phyloP scores from a whole-genome alignment of 1,139 yeast species.

The Blastobotrys elegans region DNA sequence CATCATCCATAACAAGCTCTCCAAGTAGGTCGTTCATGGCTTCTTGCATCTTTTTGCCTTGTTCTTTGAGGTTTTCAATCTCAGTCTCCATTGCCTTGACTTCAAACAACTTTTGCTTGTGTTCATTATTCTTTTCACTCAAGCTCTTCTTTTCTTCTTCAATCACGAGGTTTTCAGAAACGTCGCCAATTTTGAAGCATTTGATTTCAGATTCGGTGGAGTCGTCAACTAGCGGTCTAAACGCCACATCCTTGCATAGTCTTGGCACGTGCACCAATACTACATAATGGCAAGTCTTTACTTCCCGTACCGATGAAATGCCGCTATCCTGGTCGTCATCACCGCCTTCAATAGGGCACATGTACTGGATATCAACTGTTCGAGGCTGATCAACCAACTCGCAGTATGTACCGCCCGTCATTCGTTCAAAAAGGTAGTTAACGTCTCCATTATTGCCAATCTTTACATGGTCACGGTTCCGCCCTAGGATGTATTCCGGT shows the following conservation, averaged over 20 bases:
- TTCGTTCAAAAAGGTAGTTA: slow-evolving; percentile 38
- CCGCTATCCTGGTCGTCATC: slow-evolving; percentile 7
- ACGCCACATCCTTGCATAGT: slow-evolving; percentile 52
- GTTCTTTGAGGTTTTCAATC: background rate
- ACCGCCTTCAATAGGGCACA: slow-evolving; percentile 48
- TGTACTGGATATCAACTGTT: slow-evolving; percentile 56
- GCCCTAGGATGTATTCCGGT: slow-evolving; percentile 43
- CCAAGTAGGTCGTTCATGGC: background rate
- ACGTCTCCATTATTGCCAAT: slow-evolving; percentile 20
- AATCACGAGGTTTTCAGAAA: slow-evolving; percentile 20
- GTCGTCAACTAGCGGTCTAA: slow-evolving; percentile 42
- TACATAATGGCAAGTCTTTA: slow-evolving; percentile 67
- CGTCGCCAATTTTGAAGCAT: slow-evolving; percentile 34
- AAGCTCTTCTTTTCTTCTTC: background rate
- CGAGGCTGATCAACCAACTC: slow-evolving; percentile 66
- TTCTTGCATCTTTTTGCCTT: background rate
- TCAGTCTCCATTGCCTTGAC: background rate
- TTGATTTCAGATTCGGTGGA: slow-evolving; percentile 32
- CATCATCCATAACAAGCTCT: no score
- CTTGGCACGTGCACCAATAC: slow-evolving; percentile 54
- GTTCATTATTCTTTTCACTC: background rate
- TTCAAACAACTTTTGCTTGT: background rate
- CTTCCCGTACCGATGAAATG: slow-evolving; percentile 52
- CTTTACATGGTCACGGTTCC: slow-evolving; percentile 19
- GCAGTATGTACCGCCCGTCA: slow-evolving; percentile 63